Evolutionary conservation across 331 rosid species (phyloP).

Genomic region (Prunus yedoensis): DNA sequence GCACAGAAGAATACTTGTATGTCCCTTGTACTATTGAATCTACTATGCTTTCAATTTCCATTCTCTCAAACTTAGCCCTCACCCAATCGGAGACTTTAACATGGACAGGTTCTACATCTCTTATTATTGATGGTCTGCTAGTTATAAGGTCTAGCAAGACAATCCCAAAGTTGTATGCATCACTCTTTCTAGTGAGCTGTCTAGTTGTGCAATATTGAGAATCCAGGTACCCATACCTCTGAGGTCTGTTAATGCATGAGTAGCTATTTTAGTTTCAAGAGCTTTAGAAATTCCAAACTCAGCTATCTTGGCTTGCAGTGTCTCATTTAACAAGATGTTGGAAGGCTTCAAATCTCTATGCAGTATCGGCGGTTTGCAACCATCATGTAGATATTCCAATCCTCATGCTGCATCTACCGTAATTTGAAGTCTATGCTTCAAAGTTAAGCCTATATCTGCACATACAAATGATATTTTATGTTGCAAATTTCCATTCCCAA

Average conservation of each 20-base stretch:
- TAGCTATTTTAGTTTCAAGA: constrained; percentile 30
- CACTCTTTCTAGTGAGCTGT: too few species aligned
- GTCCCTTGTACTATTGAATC: too few species aligned
- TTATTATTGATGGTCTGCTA: too few species aligned
- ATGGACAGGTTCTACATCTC: too few species aligned
- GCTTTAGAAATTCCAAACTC: constrained; percentile 51
- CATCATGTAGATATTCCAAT: constrained; percentile 46
- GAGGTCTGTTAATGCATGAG: constrained; percentile 40
- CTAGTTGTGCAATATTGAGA: constrained; percentile 25
- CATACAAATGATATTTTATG: constrained; percentile 30
- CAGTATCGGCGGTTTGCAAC: constrained; percentile 42
- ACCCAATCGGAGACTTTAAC: too few species aligned
- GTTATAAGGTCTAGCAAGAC: not conserved
- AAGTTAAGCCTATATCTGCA: not conserved
- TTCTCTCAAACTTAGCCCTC: too few species aligned
- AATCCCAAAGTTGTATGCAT: not conserved
- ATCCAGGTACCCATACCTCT: constrained; percentile 53
- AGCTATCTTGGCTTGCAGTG: constrained; percentile 37
- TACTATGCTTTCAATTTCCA: too few species aligned
- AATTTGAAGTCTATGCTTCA: not conserved
- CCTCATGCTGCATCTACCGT: constrained; percentile 16
- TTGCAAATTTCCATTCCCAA: constrained; percentile 45
- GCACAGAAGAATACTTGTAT: too few species aligned
- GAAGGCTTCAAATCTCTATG: constrained; percentile 54
- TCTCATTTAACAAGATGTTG: constrained; percentile 45